Evolutionary conservation across 2,329 filamentous ascomycete species (phyloP), one percentile per base, ranked within the genome.

Genomic region (Penicillium italicum): DNA sequence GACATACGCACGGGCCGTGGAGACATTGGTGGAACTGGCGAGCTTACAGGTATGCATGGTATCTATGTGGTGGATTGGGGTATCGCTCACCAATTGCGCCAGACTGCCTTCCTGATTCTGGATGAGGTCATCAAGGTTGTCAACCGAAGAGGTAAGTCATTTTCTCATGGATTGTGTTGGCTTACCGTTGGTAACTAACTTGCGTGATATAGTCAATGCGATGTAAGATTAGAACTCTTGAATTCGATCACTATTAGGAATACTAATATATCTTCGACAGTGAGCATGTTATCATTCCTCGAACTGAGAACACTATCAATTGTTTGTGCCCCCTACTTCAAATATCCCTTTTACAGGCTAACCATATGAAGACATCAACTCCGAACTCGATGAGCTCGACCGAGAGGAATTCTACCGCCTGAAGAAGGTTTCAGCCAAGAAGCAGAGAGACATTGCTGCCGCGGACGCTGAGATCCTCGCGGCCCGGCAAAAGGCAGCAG

Each of bases 111-210:
- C 73, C 91, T 99, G 45, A 97, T 97, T 62, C 76, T 99, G 58
- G 94, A 99, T 72, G 94, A 99, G 76, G 94, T 99, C 55, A 99
- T 99, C 79, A 99, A 99, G 79, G 91, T 97, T 26, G 94, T 99
- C 53, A 99, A 99, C 74, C 85, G 94, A 70, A 88, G 94, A 90
- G 88, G 88, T 89, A 75, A 72, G 80, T 71, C 45, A 4, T 33
- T 45, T 18, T n/a, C 5, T 18, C 34, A 24, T 38, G 12, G n/a
- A 45, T 20, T 28, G 37, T 26, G 12, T 18, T 12, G 9, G 20
- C 14, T 16, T 12, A 40, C 8, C 14, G 24, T 8, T 33, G 14
- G 10, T 28, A 20, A 34, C 70, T 74, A 65, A 73, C 58, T 22
- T 45, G 26, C 43, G 24, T 41, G 10, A 51, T 61, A 43, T 56